Base-by-base conservation (phyloP, 2,329 filamentous ascomycete genomes). In the Fonsecaea multimorphosa region DNA sequence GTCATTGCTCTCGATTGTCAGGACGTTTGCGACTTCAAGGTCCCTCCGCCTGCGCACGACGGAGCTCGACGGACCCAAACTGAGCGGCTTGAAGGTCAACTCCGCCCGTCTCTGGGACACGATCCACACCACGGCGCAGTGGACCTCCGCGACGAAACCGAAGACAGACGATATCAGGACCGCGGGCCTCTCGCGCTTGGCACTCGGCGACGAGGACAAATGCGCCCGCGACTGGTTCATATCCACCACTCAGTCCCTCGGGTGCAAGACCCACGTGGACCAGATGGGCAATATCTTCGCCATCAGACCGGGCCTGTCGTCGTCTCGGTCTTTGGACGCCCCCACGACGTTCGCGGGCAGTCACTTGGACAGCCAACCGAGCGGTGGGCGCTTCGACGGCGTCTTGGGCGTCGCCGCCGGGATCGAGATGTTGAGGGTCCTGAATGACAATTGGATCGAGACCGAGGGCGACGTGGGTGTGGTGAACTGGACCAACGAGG, bases 231-330 rank as follows among this genome's bases (percentile, higher is more conserved):
- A 91, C 75, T 94, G 91, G 91, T 93, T 94, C 69, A 83, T 88
- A 0, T 75, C 87, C 19, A 88, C 87, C 0, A 87, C 86, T 1
- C 78, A 85, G 71, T 80, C 78, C 0, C 79, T 93, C 0, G 89
- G 88, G 5, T 94, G 91, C 75, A 81, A 83, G 2, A 82, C 91
- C 7, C 87, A 84, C 0, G 77, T 92, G 1, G 91, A 95, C 74
- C 81, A 85, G 19, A 92, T 94, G 85, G 91, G 91, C 27, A 95
- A 94, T 70, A 91, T 90, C 68, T 94, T 94, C 74, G 90, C 91
- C 1, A 82, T 91, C 3, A 84, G 89, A 1, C 85, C 87, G 2
- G 91, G 91, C 0, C 77, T 84, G 58, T 76, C 77, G 55, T 49
- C 44, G 44, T 49, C 44, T 14, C 44, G 19, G 22, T 24, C 44